Base-by-base conservation (phyloP, 2,329 filamentous ascomycete genomes). In the Aspergillus pseudoterreus region DNA sequence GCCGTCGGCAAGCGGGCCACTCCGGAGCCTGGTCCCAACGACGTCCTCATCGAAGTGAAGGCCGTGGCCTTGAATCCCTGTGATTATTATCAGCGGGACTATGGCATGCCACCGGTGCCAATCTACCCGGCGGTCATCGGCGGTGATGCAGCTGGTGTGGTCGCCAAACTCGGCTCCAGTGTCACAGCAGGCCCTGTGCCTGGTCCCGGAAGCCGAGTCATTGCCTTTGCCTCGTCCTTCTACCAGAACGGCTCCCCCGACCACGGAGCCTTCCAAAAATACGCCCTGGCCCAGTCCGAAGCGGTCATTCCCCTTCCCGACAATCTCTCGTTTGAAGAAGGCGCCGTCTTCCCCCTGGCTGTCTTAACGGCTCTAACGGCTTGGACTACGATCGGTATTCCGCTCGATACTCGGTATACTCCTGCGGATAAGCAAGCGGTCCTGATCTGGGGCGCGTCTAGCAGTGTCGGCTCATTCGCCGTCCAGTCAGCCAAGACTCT, bases 61-160 rank as follows among this genome's bases (percentile, higher is more conserved):
- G 67, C 72, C n/a, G 60, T 74, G 21, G 74, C 71, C 4, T 56
- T 76, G 41, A 76, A 76, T 54, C 73, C 73, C 8, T 61, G 71
- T 45, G 74, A 76, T 51, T 51, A 56, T 54, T 52, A 27, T 19
- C 62, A 61, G 45, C 59, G 62, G 15, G 62, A 62, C 32, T 30
- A 42, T 15, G 60, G 60, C 21, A 43, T 60, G 10, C 53, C 58
- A 6, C 51, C 53, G 4, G 44, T 69, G 48, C 27, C 51, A 14
- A 50, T 17, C 9, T 67, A 63, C 45, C 65, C 64, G 1, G 57
- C 63, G 1, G 52, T 67, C 19, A 5, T 65, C 4, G 66, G 65
- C 33, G 66, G 65, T 15, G 70, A 70, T 43, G 57, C 70, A 10
- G 60, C 65, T 4, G 64, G 68, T 6, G 57, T 64, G 10, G 54